Evolutionary conservation across 169 alveolate species (phyloP).

Genomic region (Cryptosporidium sp.): DNA sequence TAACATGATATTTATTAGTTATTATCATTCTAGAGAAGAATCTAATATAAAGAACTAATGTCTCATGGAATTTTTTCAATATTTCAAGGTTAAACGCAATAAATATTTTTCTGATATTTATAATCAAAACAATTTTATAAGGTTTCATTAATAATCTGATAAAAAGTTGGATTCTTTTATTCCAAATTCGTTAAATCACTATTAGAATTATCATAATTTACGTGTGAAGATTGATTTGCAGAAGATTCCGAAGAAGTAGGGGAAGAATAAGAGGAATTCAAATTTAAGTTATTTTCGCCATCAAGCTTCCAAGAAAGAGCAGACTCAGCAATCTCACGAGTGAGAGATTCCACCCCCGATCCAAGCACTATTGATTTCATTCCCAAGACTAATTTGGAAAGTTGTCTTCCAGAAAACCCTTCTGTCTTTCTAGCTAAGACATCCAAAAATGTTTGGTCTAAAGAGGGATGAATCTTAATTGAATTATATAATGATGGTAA

Average conservation of each 20-base stretch:
- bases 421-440: conserved; percentile 89
- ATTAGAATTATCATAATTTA: background rate
- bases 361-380: conserved; percentile 87
- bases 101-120: background rate
- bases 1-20: background rate
- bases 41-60: background rate
- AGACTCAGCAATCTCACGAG: conserved; percentile 85
- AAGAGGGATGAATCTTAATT: conserved; percentile 80
- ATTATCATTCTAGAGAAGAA: no score
- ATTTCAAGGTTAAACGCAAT: background rate
- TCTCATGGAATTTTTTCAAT: background rate
- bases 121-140: no score
- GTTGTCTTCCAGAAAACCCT: conserved; percentile 96
- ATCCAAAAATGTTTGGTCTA: conserved; percentile 84
- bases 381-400: conserved; percentile 88
- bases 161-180: background rate
- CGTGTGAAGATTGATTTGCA: background rate
- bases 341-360: conserved; percentile 82
- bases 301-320: conserved; percentile 83
- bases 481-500: background rate
- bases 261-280: background rate
- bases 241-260: background rate
- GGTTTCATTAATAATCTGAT: no score
- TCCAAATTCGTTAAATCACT: no score
- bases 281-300: background rate